Base-by-base conservation (phyloP, 331 rosid genomes). In the Malus hybrid region DNA sequence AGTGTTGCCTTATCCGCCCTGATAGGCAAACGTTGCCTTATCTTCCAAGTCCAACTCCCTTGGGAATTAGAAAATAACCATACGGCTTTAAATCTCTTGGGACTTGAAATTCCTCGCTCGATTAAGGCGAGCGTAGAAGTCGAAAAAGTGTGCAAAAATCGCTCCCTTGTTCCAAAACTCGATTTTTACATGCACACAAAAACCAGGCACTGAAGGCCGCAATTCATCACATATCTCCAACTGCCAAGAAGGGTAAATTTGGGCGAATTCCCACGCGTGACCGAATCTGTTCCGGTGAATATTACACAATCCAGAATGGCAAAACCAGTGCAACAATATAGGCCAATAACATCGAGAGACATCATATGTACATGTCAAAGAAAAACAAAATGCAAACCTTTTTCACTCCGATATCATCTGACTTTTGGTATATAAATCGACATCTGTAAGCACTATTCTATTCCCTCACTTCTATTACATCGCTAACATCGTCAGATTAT, bases 401-500 rank as follows among this genome's bases (percentile, higher is more conserved):
- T 62, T 62, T 62, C 76, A 74, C 72, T 80, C 72, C n/a, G 36
- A 58, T 7, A 66, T 24, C 44, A 66, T 69, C 72, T 36, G 76
- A 52, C 28, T 62, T 75, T 66, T 28, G 60, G 80, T 71, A 66
- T 71, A 75, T 70, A 79, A 79, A 79, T 76, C 50, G 61, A 78
- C 69, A 64, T 19, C 52, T 70, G 71, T 75, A 78, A 75, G 75
- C 44, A 69, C 85, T 78, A 83, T 58, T 79, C 90, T 86, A 87
- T 79, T 74, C 55, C 39, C 66, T 30, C 32, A 60, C 73, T 84
- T 82, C 90, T 87, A 85, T 84, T 83, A 75, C 76, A 82, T 79
- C 76, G 79, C 90, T 80, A 68, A 29, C 88, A 79, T 71, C 76
- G 79, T 75, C 88, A 74, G 75, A 82, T 87, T 85, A 85, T 86